Conservation (phyloP, 352 stramenopile species). For the Phytophthora europaea region DNA sequence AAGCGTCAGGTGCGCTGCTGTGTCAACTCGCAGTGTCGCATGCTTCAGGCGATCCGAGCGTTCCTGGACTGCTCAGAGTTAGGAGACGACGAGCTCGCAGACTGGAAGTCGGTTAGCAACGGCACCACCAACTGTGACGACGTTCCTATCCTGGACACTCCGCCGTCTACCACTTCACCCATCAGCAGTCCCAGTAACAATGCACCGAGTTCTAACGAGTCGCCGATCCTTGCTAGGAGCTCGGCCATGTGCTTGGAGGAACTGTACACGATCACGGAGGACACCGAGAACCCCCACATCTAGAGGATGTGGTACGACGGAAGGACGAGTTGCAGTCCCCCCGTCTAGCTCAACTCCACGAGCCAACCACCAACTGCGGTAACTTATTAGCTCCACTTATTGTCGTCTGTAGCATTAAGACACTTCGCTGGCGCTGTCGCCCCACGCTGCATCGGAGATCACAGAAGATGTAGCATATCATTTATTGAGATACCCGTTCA, state of each 20-base stretch:
- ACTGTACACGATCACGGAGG: conserved; percentile 70
- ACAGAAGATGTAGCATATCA: conserved; percentile 22
- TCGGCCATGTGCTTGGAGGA: conserved; percentile 52
- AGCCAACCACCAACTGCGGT: conserved; percentile 4
- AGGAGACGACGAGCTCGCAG: conserved; percentile 26
- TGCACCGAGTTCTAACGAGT: conserved; percentile 15
- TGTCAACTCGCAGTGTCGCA: conserved; percentile 58
- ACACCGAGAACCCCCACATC: conserved; percentile 44
- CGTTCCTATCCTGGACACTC: conserved; percentile 36
- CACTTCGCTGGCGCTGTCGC: neutral
- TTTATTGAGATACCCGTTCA: too few relatives aligned
- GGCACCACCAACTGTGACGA: conserved; percentile 17
- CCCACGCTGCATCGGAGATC: conserved; percentile 11
- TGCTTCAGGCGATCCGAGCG: conserved; percentile 50
- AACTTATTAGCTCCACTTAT: conserved; percentile 17
- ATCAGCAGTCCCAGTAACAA: conserved; percentile 1
- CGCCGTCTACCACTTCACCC: conserved; percentile 14
- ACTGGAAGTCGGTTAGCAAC: conserved; percentile 36
- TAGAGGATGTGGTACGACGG: conserved; percentile 18
- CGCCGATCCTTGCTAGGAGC: conserved; percentile 30
- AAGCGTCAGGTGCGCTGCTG: conserved; percentile 70
- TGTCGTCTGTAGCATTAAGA: conserved; percentile 1
- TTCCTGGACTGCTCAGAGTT: conserved; percentile 61
- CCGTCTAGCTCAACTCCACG: neutral
- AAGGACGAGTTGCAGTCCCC: conserved; percentile 17